Conservation (phyloP, 176 grass and related monocot species). For the Carex littledalei region DNA sequence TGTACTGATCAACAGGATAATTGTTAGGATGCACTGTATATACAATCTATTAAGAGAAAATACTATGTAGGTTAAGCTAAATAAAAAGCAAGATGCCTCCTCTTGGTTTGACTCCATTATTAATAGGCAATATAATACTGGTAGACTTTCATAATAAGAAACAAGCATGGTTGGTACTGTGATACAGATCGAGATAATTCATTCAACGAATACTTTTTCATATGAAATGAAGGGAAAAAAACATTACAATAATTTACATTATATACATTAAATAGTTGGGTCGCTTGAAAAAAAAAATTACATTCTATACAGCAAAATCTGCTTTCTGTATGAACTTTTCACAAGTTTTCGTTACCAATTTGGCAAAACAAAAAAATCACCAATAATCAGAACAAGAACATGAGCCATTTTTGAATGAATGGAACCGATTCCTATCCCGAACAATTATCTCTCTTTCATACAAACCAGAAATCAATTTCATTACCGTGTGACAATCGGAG, state of each 20-base stretch:
- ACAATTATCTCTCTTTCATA: constrained; percentile 29
- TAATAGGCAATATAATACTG: not conserved
- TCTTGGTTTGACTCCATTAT: not conserved
- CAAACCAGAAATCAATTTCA: constrained; percentile 28
- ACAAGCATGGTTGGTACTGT: not conserved
- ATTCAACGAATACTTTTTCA: not conserved
- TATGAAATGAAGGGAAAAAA: no score
- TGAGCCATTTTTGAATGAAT: constrained; percentile 25
- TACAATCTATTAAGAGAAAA: not conserved
- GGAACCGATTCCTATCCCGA: constrained; percentile 30
- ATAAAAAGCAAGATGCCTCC: not conserved
- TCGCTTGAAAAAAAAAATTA: not conserved
- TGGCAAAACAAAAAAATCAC: not conserved
- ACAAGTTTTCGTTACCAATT: not conserved
- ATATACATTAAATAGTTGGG: no score
- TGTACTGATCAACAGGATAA: not conserved
- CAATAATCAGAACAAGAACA: constrained; percentile 40
- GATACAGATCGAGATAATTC: not conserved
- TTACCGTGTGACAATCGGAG: constrained; percentile 22
- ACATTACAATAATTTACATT: not conserved
- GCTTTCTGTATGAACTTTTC: not conserved
- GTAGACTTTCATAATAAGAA: not conserved
- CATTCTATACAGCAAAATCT: not conserved
- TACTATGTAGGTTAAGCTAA: not conserved
- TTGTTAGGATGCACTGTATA: not conserved